Evolutionary conservation across 2,329 filamentous ascomycete species (phyloP).

Genomic region (Hypomyces perniciosus): DNA sequence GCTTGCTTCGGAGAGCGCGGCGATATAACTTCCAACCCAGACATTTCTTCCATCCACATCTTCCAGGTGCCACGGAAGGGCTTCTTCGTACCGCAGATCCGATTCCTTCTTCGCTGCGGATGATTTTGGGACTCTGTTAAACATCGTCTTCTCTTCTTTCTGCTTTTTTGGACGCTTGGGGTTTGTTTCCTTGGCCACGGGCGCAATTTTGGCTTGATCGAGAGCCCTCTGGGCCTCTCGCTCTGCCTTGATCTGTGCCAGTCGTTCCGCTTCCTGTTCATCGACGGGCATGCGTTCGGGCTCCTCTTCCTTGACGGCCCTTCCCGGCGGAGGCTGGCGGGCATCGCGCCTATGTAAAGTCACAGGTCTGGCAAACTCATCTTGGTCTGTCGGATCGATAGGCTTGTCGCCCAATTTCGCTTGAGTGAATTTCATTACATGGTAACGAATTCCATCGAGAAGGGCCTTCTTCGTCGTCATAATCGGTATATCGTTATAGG

Average conservation of each 20-base stretch:
- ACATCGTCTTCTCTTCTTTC: conserved; percentile 78
- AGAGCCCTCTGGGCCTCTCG: conserved; percentile 79
- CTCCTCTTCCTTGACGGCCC: conserved; percentile 56
- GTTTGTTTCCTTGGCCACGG: conserved; percentile 57
- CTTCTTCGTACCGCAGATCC: conserved; percentile 83
- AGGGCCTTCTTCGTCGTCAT: conserved; percentile 78
- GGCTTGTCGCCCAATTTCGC: conserved; percentile 53
- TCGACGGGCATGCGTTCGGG: conserved; percentile 40
- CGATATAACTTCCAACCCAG: conserved; percentile 89
- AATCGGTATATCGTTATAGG: conserved; percentile 58
- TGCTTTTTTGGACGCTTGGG: conserved; percentile 55
- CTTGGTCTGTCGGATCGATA: conserved; percentile 62
- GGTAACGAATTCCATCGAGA: conserved; percentile 73
- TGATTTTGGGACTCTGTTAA: conserved; percentile 71
- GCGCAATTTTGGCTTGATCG: conserved; percentile 89
- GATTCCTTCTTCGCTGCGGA: conserved; percentile 74
- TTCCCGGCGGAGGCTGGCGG: conserved; percentile 58
- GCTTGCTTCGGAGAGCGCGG: conserved; percentile 77
- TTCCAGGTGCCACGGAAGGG: conserved; percentile 92
- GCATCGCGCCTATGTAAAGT: conserved; percentile 86
- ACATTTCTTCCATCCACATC: conserved; percentile 94
- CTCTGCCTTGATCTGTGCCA: conserved; percentile 68
- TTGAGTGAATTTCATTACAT: conserved; percentile 74
- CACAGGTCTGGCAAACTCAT: conserved; percentile 81
- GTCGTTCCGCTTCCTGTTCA: conserved; percentile 54